Evolutionary conservation across 2,329 filamentous ascomycete species (phyloP).

Genomic region (Paecilomyces niveus): DNA sequence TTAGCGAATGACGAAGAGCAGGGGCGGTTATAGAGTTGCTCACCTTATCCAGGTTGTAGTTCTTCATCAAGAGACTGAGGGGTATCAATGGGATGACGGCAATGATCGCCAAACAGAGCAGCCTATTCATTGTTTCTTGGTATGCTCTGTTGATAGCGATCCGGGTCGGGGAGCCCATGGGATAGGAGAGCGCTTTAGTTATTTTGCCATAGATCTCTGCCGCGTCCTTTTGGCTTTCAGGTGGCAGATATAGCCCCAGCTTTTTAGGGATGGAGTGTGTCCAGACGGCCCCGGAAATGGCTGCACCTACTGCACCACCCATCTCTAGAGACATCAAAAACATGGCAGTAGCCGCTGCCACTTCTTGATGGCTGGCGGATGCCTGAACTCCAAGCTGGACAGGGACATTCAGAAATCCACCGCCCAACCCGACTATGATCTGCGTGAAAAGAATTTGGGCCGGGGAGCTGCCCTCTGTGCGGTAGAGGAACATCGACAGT

Average conservation of each 20-base stretch:
- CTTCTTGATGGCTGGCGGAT: slow-evolving; percentile 53
- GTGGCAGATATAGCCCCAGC: slow-evolving; percentile 46
- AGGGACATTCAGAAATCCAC: slow-evolving; percentile 51
- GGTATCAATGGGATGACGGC: slow-evolving; percentile 51
- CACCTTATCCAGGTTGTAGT: slow-evolving; percentile 51
- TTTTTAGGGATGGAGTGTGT: slow-evolving; percentile 50
- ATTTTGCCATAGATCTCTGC: slow-evolving; percentile 47
- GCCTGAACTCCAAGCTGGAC: slow-evolving; percentile 56
- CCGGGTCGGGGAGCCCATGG: slow-evolving; percentile 49
- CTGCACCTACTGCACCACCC: slow-evolving; percentile 53
- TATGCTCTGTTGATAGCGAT: slow-evolving; percentile 58
- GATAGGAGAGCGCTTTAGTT: slow-evolving; percentile 50
- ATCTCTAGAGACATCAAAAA: slow-evolving; percentile 55
- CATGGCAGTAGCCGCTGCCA: slow-evolving; percentile 56
- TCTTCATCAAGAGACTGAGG: slow-evolving; percentile 49
- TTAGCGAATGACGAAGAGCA: slow-evolving; percentile 6
- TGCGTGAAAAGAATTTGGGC: slow-evolving; percentile 54
- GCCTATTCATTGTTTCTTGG: slow-evolving; percentile 56
- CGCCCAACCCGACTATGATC: slow-evolving; percentile 53
- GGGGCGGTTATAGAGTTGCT: neutral
- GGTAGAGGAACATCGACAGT: slow-evolving; percentile 53
- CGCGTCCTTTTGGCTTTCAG: slow-evolving; percentile 33
- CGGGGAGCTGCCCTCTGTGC: slow-evolving; percentile 44
- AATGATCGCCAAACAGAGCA: slow-evolving; percentile 49
- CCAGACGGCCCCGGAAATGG: slow-evolving; percentile 60